phyloP scores from a whole-genome alignment of 805 yeast species.

The Candida easanensis region DNA sequence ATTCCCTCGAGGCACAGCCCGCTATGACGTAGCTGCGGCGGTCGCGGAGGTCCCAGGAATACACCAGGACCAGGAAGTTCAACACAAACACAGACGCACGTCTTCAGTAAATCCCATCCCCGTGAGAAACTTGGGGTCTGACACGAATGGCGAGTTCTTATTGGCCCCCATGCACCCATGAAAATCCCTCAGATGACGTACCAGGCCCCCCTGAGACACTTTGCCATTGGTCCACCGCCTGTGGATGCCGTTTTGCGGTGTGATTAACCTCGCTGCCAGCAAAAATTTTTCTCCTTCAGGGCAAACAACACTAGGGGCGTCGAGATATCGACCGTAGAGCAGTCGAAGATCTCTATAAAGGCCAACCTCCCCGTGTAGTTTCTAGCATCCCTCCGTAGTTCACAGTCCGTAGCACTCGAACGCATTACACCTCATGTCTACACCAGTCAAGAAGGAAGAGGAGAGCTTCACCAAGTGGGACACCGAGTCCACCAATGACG shows the following conservation, averaged over 20 bases:
- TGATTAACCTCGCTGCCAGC: background rate
- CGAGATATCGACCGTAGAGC: background rate
- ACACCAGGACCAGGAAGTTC: conserved; percentile 11
- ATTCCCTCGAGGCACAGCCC: background rate
- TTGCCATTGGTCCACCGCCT: background rate
- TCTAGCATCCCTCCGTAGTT: too few relatives aligned
- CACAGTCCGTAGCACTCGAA: too few relatives aligned
- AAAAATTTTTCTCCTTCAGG: background rate
- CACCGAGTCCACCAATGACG: conserved; percentile 6
- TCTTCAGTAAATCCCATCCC: conserved; percentile 9
- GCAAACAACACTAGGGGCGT: background rate
- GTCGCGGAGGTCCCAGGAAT: conserved; percentile 1
- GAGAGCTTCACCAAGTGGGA: conserved; percentile 8
- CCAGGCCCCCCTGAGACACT: background rate
- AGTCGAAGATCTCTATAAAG: background rate
- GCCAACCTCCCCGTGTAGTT: too few relatives aligned
- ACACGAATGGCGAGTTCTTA: background rate
- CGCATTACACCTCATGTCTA: background rate
- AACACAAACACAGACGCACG: conserved; percentile 10
- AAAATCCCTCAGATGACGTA: conserved; percentile 6
- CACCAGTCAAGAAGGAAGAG: too few relatives aligned
- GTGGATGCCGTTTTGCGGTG: background rate
- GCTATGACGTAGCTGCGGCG: background rate
- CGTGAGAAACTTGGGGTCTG: conserved; percentile 10
- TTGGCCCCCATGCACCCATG: background rate